Base-by-base conservation (phyloP, 1,139 yeast species). In the Scheffersomyces parashehatae region DNA sequence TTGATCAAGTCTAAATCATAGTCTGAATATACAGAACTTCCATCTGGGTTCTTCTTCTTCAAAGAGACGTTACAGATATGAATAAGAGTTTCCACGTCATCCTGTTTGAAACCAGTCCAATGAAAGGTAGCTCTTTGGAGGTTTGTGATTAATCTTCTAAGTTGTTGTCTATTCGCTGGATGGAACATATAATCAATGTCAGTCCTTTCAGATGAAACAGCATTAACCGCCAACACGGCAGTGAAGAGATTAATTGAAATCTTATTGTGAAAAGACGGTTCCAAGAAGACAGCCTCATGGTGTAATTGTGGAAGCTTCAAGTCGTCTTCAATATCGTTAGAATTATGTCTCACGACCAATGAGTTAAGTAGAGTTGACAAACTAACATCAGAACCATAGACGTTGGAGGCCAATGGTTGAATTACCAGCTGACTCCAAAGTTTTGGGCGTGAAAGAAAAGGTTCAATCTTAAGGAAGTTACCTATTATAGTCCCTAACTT, bases 101-200 rank as follows among this genome's bases (percentile, higher is more conserved):
- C 71, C 35, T 73, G 73, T 28, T 82, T 72, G 53, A 84, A 84
- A 0, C 89, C 89, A 2, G 88, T 81, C 90, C 90, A 85, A 53
- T 81, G 82, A 55, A 84, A 83, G 0, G 90, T 81, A 1, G 87
- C 82, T 45, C 84, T 68, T 56, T 81, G 87, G 36, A 84, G 58
- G 53, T 85, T 84, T 2, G 79, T 73, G 8, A 84, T 74, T 51
- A 84, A 69, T 39, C 83, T 61, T 48, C 84, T 65, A 37, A 84
- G 60, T 48, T 82, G 83, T 31, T 59, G 64, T 36, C 79, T 68
- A 52, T 83, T 83, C 0, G 75, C 60, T 0, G 82, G 77, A 62
- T 83, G 84, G 54, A 84, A 83, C 87, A 85, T 82, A 58, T 82
- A 85, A 59, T 85, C 90, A 31, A 75, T 68, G 50, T 80, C 91